These are phyloP conservation scores for Pseudofabraea citricarpa DNA, from an alignment of 2,329 filamentous ascomycete genomes.

Conservation along the genomic window DNA sequence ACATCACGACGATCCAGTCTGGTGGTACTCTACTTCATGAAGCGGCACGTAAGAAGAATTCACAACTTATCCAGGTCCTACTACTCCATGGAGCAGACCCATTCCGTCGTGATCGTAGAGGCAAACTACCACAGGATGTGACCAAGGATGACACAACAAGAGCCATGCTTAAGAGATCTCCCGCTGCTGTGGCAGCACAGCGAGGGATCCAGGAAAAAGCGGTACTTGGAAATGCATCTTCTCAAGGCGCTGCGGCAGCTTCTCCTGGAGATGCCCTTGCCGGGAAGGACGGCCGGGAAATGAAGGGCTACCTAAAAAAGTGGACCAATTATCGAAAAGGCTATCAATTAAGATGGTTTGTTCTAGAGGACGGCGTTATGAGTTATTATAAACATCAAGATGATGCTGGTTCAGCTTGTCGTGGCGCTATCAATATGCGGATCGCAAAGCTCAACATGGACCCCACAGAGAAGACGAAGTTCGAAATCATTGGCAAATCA, in stretches of 20 bases:
- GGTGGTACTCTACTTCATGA: constrained; percentile 95
- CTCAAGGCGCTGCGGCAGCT: constrained; percentile 43
- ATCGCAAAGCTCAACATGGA: constrained; percentile 96
- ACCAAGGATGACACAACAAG: constrained; percentile 90
- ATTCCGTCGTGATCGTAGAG: constrained; percentile 90
- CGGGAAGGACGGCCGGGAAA: constrained; percentile 85
- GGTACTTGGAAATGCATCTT: constrained; percentile 72
- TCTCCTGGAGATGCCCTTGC: constrained; percentile 57
- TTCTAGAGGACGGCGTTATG: constrained; percentile 91
- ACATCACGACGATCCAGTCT: constrained; percentile 68
- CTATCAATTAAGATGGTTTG: constrained; percentile 96
- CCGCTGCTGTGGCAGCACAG: constrained; percentile 89
- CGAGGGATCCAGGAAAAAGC: constrained; percentile 96
- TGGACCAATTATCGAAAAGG: constrained; percentile 99
- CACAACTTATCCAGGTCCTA: constrained; percentile 81
- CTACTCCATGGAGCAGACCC: constrained; percentile 93
- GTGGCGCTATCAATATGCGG: constrained; percentile 97
- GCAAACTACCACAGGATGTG: constrained; percentile 91
- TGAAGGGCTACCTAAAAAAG: constrained; percentile 98
- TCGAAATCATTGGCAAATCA: constrained; percentile 96
- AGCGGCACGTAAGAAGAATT: constrained; percentile 82
- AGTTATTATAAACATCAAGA: constrained; percentile 99
- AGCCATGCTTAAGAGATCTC: constrained; percentile 87
- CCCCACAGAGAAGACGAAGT: constrained; percentile 92
- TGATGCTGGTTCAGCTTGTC: constrained; percentile 91